Evolutionary conservation across 495 filamentous ascomycete genomes (phyloP).

Genomic region (Polyplosphaeria fusca): DNA sequence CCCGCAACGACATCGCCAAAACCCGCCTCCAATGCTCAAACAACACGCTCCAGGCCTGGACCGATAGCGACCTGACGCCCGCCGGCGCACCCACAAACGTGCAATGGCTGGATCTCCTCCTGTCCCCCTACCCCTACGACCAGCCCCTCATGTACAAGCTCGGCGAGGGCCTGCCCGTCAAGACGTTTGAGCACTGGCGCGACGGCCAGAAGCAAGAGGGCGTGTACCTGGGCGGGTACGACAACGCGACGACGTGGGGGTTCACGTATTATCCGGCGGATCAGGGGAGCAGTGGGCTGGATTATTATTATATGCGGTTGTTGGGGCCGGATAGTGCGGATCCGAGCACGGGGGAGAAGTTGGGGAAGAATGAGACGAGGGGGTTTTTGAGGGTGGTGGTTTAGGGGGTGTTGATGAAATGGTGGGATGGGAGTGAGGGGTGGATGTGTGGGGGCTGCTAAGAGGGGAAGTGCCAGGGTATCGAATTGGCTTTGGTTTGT

Average conservation of each 20-base stretch:
- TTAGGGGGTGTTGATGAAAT: not conserved
- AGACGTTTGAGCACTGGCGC: constrained; percentile 37
- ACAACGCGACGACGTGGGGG: constrained; percentile 9
- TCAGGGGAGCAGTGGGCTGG: not conserved
- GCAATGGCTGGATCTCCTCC: constrained; percentile 30
- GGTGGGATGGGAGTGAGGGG: not conserved
- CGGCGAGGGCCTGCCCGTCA: constrained; percentile 25
- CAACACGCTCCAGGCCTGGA: constrained; percentile 1
- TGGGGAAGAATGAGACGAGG: constrained; percentile 13
- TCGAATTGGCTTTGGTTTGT: no score
- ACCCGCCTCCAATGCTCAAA: constrained; percentile 6
- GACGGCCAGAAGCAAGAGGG: constrained; percentile 37
- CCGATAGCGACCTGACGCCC: constrained; percentile 1
- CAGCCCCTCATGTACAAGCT: constrained; percentile 35
- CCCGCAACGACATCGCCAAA: constrained; percentile 4
- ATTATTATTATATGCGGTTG: constrained; percentile 7
- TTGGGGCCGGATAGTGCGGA: not conserved
- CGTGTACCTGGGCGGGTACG: constrained; percentile 21
- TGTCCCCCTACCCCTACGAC: constrained; percentile 34
- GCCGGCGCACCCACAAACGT: constrained; percentile 29
- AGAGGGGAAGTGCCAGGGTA: no score
- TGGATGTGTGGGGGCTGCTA: not conserved
- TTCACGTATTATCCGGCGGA: constrained; percentile 6
- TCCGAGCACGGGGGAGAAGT: not conserved
- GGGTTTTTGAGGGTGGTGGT: constrained; percentile 5